phyloP scores from a whole-genome alignment of 352 stramenopile species.

The Globisporangium middletonii region DNA sequence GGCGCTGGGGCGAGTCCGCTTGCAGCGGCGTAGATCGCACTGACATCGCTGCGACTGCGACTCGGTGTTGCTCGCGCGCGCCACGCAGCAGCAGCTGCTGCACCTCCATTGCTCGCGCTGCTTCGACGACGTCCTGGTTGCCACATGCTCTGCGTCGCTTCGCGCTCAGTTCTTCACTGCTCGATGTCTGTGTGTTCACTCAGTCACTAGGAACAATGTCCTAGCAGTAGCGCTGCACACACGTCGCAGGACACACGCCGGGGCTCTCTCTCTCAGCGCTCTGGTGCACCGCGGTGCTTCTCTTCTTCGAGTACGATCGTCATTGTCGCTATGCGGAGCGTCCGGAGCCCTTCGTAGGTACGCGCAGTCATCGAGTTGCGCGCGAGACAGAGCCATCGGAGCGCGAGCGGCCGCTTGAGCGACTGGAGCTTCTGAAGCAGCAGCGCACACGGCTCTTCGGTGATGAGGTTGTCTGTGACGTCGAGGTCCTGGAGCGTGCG shows the following conservation, averaged over 20 bases:
- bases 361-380: slow-evolving; percentile 60
- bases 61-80: background rate
- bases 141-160: background rate
- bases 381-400: slow-evolving; percentile 53
- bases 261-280: background rate
- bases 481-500: slow-evolving; percentile 58
- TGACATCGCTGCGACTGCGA: slow-evolving; percentile 10
- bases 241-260: slow-evolving; percentile 1
- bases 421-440: slow-evolving; percentile 29
- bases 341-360: slow-evolving; percentile 25
- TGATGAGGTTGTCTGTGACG: slow-evolving; percentile 67
- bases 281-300: slow-evolving; percentile 12
- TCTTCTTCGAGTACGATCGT: slow-evolving; percentile 45
- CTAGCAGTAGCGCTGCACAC: background rate
- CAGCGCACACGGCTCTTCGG: slow-evolving; percentile 56
- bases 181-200: too few relatives aligned
- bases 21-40: slow-evolving; percentile 21
- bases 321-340: slow-evolving; percentile 21
- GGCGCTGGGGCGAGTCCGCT: slow-evolving; percentile 16
- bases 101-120: background rate
- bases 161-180: too few relatives aligned
- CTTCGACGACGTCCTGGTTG: background rate
- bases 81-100: background rate
- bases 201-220: too few relatives aligned
- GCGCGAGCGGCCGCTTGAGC: slow-evolving; percentile 18